phyloP scores from a whole-genome alignment of 2,329 filamentous ascomycete species.

The Knufia petricola region DNA sequence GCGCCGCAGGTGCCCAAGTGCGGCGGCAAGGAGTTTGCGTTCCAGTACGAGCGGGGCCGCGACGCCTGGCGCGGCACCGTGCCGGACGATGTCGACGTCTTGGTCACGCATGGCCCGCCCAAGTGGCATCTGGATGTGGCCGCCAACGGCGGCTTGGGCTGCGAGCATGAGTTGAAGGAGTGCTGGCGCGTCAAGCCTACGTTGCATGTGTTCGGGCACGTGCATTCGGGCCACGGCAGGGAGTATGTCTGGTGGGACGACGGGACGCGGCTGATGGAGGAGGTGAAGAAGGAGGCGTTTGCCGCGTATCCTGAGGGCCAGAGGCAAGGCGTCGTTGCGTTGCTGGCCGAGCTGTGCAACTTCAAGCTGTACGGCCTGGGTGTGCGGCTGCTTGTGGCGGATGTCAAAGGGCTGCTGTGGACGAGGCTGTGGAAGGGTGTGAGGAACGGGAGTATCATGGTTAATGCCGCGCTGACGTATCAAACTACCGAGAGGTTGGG shows the following conservation, averaged over 20 bases:
- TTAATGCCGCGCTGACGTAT: conserved; percentile 52
- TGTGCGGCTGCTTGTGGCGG: conserved; percentile 42
- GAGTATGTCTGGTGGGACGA: conserved; percentile 67
- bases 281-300: conserved; percentile 38
- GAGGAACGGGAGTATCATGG: conserved; percentile 42
- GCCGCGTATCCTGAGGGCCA: conserved; percentile 22
- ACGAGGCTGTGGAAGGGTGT: conserved; percentile 49
- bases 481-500: conserved; percentile 28
- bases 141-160: conserved; percentile 54
- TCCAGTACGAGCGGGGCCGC: conserved; percentile 58
- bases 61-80: conserved; percentile 66
- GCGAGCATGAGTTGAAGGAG: conserved; percentile 60
- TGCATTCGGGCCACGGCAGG: conserved; percentile 64
- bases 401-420: conserved; percentile 50
- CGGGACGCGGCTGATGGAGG: conserved; percentile 61
- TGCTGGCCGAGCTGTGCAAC: conserved; percentile 30
- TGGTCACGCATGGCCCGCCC: conserved; percentile 74
- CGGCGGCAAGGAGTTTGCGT: conserved; percentile 62
- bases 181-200: conserved; percentile 63
- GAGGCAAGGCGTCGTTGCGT: conserved; percentile 21
- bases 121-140: conserved; percentile 54
- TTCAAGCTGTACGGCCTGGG: conserved; percentile 42
- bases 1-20: conserved; percentile 70
- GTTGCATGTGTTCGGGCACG: conserved; percentile 76
- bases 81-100: conserved; percentile 62